phyloP scores from a whole-genome alignment of 2,329 filamentous ascomycete genomes.

The Aspergillus pseudotamarii region DNA sequence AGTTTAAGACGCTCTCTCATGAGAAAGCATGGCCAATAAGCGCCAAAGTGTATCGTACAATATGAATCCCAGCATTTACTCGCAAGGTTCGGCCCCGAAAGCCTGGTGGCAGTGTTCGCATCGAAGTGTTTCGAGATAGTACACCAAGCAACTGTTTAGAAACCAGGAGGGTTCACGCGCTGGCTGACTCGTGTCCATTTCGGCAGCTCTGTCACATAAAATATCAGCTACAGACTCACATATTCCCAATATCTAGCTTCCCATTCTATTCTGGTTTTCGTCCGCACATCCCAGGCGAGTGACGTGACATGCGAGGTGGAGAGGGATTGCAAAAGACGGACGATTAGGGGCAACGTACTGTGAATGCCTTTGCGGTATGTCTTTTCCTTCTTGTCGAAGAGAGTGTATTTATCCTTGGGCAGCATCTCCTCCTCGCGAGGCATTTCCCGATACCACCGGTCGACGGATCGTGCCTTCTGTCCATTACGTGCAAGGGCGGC shows the following conservation, averaged over 20 bases:
- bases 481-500: constrained; percentile 73
- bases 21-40: constrained; percentile 6
- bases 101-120: constrained; percentile 3
- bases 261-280: neutral
- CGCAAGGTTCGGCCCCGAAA: constrained; percentile 3
- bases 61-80: constrained; percentile 13
- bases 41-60: constrained; percentile 35
- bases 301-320: neutral
- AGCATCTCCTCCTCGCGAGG: constrained; percentile 94
- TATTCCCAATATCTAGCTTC: neutral
- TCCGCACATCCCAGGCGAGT: neutral
- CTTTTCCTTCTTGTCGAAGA: constrained; percentile 96
- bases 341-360: constrained; percentile 58
- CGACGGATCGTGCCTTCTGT: constrained; percentile 72
- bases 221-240: neutral
- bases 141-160: constrained; percentile 55
- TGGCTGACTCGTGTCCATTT: constrained; percentile 98
- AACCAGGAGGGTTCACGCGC: constrained; percentile 90
- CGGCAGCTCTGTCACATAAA: constrained; percentile 64
- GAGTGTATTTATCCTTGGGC: constrained; percentile 94
- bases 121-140: constrained; percentile 10
- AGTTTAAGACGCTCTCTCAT: constrained; percentile 14
- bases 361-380: constrained; percentile 96
- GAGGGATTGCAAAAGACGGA: neutral
- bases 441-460: constrained; percentile 95